Evolutionary conservation across 345 rosid species (phyloP).

Genomic region (Camelina sativa): DNA sequence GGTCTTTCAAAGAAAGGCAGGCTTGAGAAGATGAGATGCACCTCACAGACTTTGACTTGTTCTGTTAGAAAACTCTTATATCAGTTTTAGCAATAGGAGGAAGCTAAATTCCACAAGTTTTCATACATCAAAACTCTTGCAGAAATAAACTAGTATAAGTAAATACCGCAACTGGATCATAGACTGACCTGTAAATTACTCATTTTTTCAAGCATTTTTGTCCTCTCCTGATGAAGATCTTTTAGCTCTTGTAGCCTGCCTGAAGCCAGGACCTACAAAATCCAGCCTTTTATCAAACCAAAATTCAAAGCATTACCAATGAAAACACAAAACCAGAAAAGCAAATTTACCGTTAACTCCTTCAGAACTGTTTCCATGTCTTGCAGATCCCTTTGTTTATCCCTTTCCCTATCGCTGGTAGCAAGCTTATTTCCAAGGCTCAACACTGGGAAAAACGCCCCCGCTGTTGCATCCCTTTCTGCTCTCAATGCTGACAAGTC

Average conservation of each 20-base stretch:
- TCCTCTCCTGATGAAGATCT: constrained; percentile 77
- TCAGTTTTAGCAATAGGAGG: constrained; percentile 30
- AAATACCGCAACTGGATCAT: constrained; percentile 20
- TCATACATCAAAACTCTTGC: constrained; percentile 25
- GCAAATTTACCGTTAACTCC: constrained; percentile 63
- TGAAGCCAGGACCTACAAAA: constrained; percentile 72
- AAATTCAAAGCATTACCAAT: constrained; percentile 32
- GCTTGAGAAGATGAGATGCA: constrained; percentile 70
- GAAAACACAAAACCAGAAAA: constrained; percentile 28
- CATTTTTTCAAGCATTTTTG: constrained; percentile 62
- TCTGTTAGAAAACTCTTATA: constrained; percentile 52
- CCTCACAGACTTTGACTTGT: constrained; percentile 67
- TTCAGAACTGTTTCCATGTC: constrained; percentile 76
- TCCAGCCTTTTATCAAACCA: constrained; percentile 39
- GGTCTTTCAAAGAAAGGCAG: constrained; percentile 64
- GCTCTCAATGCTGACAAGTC: constrained; percentile 75
- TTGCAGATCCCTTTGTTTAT: constrained; percentile 71
- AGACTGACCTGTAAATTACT: constrained; percentile 67
- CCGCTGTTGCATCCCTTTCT: constrained; percentile 82
- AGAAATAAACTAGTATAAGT: constrained; percentile 2
- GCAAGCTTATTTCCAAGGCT: constrained; percentile 66
- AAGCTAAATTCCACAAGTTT: constrained; percentile 37
- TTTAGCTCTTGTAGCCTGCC: constrained; percentile 68
- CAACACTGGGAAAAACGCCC: constrained; percentile 74
- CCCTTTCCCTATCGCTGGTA: constrained; percentile 63